Evolutionary conservation across 2,329 filamentous ascomycete genomes (phyloP).

Genomic region (Cladosporium sp.): DNA sequence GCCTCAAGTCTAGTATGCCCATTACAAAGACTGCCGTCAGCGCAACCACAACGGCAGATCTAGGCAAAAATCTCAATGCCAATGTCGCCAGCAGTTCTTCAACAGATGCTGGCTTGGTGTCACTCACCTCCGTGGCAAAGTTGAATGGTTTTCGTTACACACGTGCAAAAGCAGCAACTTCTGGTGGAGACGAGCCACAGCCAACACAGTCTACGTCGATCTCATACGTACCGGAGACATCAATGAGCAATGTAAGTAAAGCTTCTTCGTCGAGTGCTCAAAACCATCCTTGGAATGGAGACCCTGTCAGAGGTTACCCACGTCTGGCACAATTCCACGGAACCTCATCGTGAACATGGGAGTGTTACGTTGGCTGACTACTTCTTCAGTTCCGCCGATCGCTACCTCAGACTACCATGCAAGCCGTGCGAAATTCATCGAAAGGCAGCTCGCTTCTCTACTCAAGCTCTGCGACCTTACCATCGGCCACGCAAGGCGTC

Average conservation of each 20-base stretch:
- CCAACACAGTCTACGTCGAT: background rate
- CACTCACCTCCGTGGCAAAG: conserved; percentile 1
- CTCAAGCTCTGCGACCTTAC: background rate
- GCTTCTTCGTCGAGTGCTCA: background rate
- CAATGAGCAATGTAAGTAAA: conserved; percentile 11
- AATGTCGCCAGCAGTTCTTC: conserved; percentile 8
- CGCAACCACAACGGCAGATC: background rate
- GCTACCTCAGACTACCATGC: conserved; percentile 10
- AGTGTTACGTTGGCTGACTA: background rate
- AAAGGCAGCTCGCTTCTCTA: conserved; percentile 4
- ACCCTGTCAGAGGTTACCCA: too few relatives aligned
- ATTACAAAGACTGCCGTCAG: conserved; percentile 19
- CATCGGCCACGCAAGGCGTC: background rate
- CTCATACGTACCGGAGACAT: background rate
- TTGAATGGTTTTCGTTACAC: conserved; percentile 9
- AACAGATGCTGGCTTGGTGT: conserved; percentile 7
- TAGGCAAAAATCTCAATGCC: background rate
- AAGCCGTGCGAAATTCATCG: conserved; percentile 6
- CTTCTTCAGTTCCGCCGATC: background rate
- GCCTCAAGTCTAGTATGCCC: conserved; percentile 19
- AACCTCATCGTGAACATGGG: background rate
- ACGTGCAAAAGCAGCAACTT: background rate
- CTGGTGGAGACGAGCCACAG: background rate
- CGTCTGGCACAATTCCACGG: background rate
- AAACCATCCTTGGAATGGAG: too few relatives aligned